Conservation (phyloP, 176 grass and related monocot species). For the Oropetium thomaeum region DNA sequence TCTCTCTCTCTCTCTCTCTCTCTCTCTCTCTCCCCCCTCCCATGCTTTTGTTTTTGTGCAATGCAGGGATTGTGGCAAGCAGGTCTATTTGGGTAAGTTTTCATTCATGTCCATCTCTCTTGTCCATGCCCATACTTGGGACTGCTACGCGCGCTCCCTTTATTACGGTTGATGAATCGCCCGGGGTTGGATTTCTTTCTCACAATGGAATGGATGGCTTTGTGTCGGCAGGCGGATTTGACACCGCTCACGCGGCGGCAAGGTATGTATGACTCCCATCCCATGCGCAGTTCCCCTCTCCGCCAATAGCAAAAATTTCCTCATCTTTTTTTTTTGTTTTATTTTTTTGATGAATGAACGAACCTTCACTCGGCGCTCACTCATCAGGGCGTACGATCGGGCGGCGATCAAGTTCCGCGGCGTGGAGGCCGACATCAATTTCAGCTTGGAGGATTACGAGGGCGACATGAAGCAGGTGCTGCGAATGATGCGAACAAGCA, state of each 20-base stretch:
- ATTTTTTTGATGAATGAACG: too few relatives aligned
- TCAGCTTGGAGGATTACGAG: constrained; percentile 85
- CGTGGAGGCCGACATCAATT: constrained; percentile 92
- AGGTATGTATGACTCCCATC: constrained; percentile 37
- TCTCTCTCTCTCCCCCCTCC: constrained; percentile 3
- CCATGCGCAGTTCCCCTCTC: background rate
- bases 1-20: background rate
- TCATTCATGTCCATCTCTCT: constrained; percentile 31
- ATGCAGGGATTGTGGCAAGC: constrained; percentile 99
- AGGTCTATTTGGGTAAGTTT: constrained; percentile 97
- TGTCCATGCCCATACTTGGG: constrained; percentile 42
- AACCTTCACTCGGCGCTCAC: background rate
- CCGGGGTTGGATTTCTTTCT: constrained; percentile 20
- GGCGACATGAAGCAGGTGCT: constrained; percentile 94
- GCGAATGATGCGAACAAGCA: too few relatives aligned
- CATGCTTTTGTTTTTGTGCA: constrained; percentile 33
- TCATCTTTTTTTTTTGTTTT: background rate
- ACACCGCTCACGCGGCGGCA: constrained; percentile 95
- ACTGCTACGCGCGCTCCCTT: background rate
- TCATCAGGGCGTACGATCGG: constrained; percentile 83
- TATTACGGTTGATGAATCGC: constrained; percentile 24
- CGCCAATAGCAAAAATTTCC: constrained; percentile 10
- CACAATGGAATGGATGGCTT: constrained; percentile 13
- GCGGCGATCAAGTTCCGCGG: constrained; percentile 97
- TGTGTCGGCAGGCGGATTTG: constrained; percentile 75